Evolutionary conservation across 257 asterid genomes (phyloP), one percentile per base, ranked within the genome.

Genomic region (Primulina huaijiensis): DNA sequence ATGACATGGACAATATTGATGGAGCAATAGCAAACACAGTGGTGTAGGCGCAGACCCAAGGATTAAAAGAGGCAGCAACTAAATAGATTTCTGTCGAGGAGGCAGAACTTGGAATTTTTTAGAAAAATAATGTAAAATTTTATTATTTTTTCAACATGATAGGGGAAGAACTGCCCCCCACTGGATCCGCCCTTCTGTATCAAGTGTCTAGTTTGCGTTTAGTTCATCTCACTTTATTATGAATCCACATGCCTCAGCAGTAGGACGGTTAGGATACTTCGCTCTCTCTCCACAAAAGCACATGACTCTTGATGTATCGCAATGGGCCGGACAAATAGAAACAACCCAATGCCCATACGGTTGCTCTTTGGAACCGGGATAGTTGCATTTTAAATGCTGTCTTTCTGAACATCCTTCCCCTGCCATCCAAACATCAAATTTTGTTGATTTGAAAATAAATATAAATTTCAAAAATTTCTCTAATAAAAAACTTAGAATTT

Each of bases 261-360:
- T 83, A 62, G 99, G 97, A 57, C 99, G 97, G 80, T 86, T 85
- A 17, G 99, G 97, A 77, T 90, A 94, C 74, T 85, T 94, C 67
- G 99, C 85, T 68, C 99, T 96, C 78, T 89, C 91, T 68, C 99
- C 99, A 77, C 99, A 94, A 77, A 90, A 94, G 82, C 99, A 94
- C 97, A 91, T 87, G 72, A 96, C 97, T 78, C 95, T 82, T 8
- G 92, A 80, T 55, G 88, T 93, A 78, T 93, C 99, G 23, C 99
- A 93, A 83, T 80, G 69, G 70, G 95, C 90, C 29, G 96, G 59
- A 73, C 99, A 93, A 63, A 89, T 89, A 19, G 99, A 93, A 50
- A 93, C 97, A 66, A 93, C 87, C 99, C 99, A 91, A 20, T 19
- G 88, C 43, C 99, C 97, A 67, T 83, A 91, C 27, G 96, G 99